Evolutionary conservation across 192 early-diverging fungal species (phyloP), one percentile per base, ranked within the genome.

Genomic region (Gryganskiella cystojenkinii): DNA sequence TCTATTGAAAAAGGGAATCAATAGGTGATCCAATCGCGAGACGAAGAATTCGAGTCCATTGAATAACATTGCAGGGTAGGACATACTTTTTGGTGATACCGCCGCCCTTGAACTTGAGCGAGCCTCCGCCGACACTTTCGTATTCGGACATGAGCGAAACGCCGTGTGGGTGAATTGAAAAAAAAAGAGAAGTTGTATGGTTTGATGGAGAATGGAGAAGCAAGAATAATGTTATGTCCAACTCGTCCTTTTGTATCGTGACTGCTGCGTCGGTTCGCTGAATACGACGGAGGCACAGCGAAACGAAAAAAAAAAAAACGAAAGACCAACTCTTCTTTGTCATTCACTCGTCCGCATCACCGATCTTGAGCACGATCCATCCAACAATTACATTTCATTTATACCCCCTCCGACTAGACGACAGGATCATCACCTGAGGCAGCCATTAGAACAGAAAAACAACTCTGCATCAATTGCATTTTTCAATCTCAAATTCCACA

Each of bases 51-150:
- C 28, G 6, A 7, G 14, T 46, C 20, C 17, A 5, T 33, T 54
- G 14, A 45, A 45, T 3, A 3, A 45, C 14, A 19, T 19, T 45
- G 44, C 44, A 45, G 19, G 11, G 19, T 1, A 17, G 44, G 24
- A 49, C 7, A 19, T 80, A 67, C 89, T 92, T 90, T 68, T 85
- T 90, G 49, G 71, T 67, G 40, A 64, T 58, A 15, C 73, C 82
- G 28, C 74, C 66, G 46, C 89, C 89, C 59, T 91, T 92, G 54
- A 92, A 80, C 67, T 88, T 90, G 51, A 92, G 82, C 6, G 88
- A 83, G 33, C 90, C 90, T n/a, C 86, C 85, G 3, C 82, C 68
- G 31, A 88, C 68, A 34, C 80, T 55, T 31, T 84, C 81, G 40
- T 84, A 40, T 40, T 40, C 37, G 37, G 37, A 40, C 37, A 40